Conservation (phyloP, 139 green algal genomes). For the Ulvella scutata region DNA sequence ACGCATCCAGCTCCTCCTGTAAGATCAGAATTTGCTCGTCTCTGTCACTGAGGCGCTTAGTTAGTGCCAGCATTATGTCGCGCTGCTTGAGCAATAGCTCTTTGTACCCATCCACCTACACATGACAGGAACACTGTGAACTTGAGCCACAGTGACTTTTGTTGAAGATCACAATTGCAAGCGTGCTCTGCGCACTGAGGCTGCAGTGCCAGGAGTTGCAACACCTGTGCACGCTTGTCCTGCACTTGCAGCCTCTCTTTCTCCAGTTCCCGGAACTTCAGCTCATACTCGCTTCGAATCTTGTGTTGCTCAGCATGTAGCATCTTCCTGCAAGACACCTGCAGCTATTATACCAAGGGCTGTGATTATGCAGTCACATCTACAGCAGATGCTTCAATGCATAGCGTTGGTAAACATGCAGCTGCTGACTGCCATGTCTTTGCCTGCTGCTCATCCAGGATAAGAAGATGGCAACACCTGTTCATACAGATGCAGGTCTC, state of each 20-base stretch:
- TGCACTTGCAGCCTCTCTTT: constrained; percentile 47
- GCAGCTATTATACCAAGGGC: background rate
- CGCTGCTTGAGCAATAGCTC: constrained; percentile 87
- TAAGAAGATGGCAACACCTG: no score
- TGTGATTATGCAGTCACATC: background rate
- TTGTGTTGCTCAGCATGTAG: constrained; percentile 56
- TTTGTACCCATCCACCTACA: constrained; percentile 77
- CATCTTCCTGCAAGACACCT: constrained; percentile 28
- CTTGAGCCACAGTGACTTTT: background rate
- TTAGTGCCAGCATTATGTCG: constrained; percentile 97
- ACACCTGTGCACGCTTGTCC: constrained; percentile 55
- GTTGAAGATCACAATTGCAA: background rate
- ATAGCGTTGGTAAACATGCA: no score
- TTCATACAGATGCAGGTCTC: background rate
- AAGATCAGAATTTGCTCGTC: constrained; percentile 79
- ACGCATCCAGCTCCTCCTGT: constrained; percentile 78
- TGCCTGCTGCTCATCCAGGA: no score
- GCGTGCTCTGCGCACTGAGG: background rate
- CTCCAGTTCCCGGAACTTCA: constrained; percentile 63
- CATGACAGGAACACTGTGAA: background rate
- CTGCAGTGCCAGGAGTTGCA: background rate
- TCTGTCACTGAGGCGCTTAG: constrained; percentile 72
- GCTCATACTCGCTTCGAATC: constrained; percentile 79
- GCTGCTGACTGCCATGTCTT: no score
- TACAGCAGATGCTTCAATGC: no score